phyloP scores from a whole-genome alignment of 2,329 filamentous ascomycete species.

The Graphilbum sp. region DNA sequence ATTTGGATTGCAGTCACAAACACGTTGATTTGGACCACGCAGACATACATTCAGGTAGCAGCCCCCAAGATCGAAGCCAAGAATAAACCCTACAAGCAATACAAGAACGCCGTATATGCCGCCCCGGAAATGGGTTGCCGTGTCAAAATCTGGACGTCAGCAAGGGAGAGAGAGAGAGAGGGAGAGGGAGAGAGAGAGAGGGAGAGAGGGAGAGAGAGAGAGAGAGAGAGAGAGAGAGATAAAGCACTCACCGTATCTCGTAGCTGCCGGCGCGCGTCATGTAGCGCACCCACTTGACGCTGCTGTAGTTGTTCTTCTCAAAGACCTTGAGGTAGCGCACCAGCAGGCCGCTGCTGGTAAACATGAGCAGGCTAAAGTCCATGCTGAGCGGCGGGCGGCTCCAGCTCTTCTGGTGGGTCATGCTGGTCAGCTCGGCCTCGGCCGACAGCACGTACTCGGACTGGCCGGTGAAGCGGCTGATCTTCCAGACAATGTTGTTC shows the following conservation, averaged over 20 bases:
- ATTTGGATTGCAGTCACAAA: no score
- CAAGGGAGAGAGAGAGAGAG: no score
- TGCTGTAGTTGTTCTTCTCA: constrained; percentile 97
- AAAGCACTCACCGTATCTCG: constrained; percentile 59
- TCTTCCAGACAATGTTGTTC: constrained; percentile 99
- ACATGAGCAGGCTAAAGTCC: constrained; percentile 92
- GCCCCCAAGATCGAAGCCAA: no score
- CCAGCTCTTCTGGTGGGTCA: constrained; percentile 98
- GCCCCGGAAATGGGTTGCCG: no score
- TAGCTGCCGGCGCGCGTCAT: constrained; percentile 98
- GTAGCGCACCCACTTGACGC: constrained; percentile 97
- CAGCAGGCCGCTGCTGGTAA: constrained; percentile 82
- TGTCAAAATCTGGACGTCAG: no score
- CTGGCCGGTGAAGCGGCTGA: constrained; percentile 94
- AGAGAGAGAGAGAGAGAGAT: no score
- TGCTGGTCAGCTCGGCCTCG: constrained; percentile 82
- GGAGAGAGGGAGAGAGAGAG: no score
- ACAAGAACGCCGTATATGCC: no score
- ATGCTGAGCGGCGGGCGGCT: constrained; percentile 81
- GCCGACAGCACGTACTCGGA: constrained; percentile 90
- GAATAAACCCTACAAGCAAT: no score
- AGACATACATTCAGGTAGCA: no score
- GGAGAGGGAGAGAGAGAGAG: no score
- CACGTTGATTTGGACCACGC: no score
- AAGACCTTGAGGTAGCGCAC: constrained; percentile 97